Evolutionary conservation across 139 green algal genomes (phyloP), one percentile per base, ranked within the genome.

Genomic region (Asterochloris erici): DNA sequence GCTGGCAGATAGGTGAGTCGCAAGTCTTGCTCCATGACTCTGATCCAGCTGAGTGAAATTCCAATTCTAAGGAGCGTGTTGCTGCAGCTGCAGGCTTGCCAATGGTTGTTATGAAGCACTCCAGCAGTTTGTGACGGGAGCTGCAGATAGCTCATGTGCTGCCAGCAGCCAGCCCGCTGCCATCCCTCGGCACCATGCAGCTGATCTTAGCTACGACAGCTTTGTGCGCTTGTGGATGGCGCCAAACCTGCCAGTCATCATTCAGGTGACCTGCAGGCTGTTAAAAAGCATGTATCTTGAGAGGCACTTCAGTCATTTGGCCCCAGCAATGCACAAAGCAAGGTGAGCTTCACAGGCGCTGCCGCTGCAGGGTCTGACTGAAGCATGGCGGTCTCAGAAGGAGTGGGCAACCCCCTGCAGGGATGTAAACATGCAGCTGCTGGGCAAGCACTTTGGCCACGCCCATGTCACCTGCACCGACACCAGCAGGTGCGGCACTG

Each of bases 181-280:
- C 54, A 27, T 84, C 13, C 38, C 69, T 63, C 54, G 27, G 21
- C 38, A 62, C 17, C 69, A 80, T 70, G 74, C 66, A 24, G 62
- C 79, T 14, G 24, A 87, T 11, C 83, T 94, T n/a, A 87, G 78
- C 15, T 93, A 93, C 61, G 73, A 88, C 9, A 78, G 88, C 11
- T 93, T 94, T 82, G 86, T 92, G 29, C 71, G 76, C 10, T 63
- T 78, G 1, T 95, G 87, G 79, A 94, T 95, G 92, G 86, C 82
- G n/a, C 84, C 81, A 38, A 94, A 93, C 82, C 11, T 84, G n/a
- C 92, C 92, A 14, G 90, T 95, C 14, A 77, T 95, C 13, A 88
- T 95, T 14, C 78, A 90, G 86, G 90, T 90, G 12, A 27, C 79
- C 54, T 77, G 61, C 26, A 21, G 16, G 61, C 61, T 69, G n/a